Base-by-base conservation (phyloP, 129 eudicot species). In the Flaveria ramosissima region DNA sequence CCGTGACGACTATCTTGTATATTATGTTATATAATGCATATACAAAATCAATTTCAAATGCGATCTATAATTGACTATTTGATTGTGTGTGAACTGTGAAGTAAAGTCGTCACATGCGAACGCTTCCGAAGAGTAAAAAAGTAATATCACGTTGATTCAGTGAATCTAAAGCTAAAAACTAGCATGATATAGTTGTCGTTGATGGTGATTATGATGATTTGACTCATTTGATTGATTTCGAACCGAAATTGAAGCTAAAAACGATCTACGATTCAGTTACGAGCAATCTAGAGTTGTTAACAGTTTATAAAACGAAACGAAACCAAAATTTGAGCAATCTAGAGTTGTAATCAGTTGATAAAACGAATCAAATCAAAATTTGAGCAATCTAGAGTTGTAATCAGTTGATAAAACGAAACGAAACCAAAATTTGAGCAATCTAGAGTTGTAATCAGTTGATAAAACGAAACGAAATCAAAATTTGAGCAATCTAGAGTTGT, bases 21-120 rank as follows among this genome's bases (percentile, higher is more conserved):
- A 68, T 36, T 36, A 36, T 6, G 41, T 36, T 36, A 36, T 5
- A 36, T 36, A 36, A 36, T 36, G 41, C 41, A 36, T 36, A 36
- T 9, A 8, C 13, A 52, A 42, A 68, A 59, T 53, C 74, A 65
- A 21, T 36, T 66, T 66, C 41, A 7, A 73, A 50, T 46, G 65
- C 50, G 62, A 80, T 72, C 83, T 72, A 68, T 64, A 72, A 62
- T 27, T 73, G 42, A 12, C 19, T 45, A 43, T 1, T 43, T 43
- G 12, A 10, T 43, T 79, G 78, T 36, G 46, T 72, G 83, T 71
- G 78, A 71, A 71, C 36, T 36, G 41, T 36, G 41, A 36, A 77
- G 55, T 47, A 78, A 71, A 46, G 50, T 21, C 41, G 5, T 62
- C 83, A 79, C 83, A 79, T 79, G 83, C 59, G 7, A 52, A 52